Evolutionary conservation across 1,139 yeast species (phyloP).

Genomic region (Saccharomycopsis hybrid): DNA sequence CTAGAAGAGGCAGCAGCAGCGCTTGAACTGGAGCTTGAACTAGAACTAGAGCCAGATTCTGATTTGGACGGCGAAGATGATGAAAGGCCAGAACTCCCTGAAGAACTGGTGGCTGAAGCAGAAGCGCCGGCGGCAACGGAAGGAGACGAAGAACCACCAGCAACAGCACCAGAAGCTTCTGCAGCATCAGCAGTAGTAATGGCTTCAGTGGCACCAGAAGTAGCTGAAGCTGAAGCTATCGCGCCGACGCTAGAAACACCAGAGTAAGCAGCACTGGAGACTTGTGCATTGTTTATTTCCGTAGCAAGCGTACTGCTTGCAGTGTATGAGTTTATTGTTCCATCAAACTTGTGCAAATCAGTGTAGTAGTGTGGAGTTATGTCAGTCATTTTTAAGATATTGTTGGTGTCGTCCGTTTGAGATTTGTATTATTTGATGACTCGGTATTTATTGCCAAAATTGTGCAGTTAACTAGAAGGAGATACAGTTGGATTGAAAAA

Average conservation of each 20-base stretch:
- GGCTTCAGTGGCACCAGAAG: not conserved
- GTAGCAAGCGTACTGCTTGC: not conserved
- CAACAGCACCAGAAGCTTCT: not conserved
- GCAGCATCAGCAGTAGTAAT: constrained; percentile 1
- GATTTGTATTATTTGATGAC: too few relatives aligned
- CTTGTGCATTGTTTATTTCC: constrained; percentile 9
- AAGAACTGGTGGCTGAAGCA: not conserved
- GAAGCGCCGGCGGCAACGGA: not conserved
- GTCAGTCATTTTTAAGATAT: not conserved
- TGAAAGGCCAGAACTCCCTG: not conserved
- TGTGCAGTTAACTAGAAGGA: too few relatives aligned
- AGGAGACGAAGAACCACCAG: not conserved
- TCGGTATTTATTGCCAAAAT: too few relatives aligned
- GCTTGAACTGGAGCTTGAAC: not conserved
- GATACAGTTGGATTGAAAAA: too few relatives aligned
- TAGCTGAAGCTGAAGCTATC: not conserved
- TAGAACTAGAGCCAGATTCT: not conserved
- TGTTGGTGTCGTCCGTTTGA: too few relatives aligned
- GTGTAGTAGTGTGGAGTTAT: constrained; percentile 16
- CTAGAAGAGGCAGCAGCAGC: not conserved
- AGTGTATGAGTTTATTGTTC: constrained; percentile 15
- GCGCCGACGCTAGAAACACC: constrained; percentile 2
- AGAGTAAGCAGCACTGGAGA: constrained; percentile 3
- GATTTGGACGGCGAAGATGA: not conserved
- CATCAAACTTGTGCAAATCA: constrained; percentile 17